phyloP scores from a whole-genome alignment of 768 basidiomycete genomes.

The Vishniacozyma victoriae region DNA sequence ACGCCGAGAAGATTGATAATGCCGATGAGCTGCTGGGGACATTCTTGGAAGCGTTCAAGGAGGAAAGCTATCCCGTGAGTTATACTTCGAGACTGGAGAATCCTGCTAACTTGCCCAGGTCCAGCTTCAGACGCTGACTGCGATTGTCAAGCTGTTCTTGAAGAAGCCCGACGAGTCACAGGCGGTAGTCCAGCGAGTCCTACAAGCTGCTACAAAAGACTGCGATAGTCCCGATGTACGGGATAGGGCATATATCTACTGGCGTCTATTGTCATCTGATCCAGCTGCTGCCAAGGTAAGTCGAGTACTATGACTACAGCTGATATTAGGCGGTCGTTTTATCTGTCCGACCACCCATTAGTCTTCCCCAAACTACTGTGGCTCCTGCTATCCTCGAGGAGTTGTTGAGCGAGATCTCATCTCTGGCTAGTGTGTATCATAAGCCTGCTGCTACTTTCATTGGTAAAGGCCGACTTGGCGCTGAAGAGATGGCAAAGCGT shows the following conservation, averaged over 20 bases:
- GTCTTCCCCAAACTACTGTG: conserved; percentile 84
- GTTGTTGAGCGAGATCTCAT: conserved; percentile 80
- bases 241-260: conserved; percentile 96
- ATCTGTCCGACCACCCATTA: conserved; percentile 85
- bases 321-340: conserved; percentile 68
- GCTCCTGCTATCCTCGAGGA: conserved; percentile 82
- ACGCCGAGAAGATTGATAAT: conserved; percentile 95
- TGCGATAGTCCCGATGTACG: conserved; percentile 95
- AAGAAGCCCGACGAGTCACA: conserved; percentile 92
- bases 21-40: conserved; percentile 84
- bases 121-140: conserved; percentile 63
- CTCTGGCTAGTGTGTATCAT: conserved; percentile 90
- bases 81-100: not conserved
- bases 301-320: conserved; percentile 1
- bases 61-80: conserved; percentile 82
- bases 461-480: conserved; percentile 74
- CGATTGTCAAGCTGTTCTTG: conserved; percentile 92
- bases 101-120: conserved; percentile 49
- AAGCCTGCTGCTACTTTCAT: conserved; percentile 95
- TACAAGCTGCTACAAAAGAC: conserved; percentile 91
- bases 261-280: conserved; percentile 90
- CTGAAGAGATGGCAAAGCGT: conserved; percentile 43
- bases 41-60: conserved; percentile 86
- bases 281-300: conserved; percentile 87
- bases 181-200: conserved; percentile 80